Conservation (phyloP, 805 yeast species). For the Starmera dryadoides region DNA sequence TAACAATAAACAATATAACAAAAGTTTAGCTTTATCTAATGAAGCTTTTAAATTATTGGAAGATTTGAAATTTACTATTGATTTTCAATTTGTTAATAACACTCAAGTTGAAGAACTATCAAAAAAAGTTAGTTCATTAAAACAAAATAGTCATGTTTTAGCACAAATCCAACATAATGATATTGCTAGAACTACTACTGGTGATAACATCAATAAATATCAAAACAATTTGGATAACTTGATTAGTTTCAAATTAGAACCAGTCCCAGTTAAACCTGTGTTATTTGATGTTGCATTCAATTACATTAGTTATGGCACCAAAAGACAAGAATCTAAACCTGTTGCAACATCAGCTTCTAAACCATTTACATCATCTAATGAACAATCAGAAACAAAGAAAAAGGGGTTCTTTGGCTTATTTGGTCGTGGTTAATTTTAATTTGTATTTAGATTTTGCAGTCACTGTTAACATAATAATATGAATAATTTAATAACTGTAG, state of each 20-base stretch:
- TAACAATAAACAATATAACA: conserved; percentile 30
- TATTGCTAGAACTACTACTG: conserved; percentile 17
- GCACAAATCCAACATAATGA: conserved; percentile 35
- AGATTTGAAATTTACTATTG: conserved; percentile 11
- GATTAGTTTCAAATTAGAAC: conserved; percentile 29
- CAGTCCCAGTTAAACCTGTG: conserved; percentile 79
- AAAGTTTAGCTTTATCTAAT: conserved; percentile 39
- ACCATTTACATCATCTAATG: conserved; percentile 1
- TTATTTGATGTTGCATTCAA: conserved; percentile 87
- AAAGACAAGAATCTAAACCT: conserved; percentile 12
- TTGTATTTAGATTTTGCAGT: conserved; percentile 1
- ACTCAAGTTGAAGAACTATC: conserved; percentile 22
- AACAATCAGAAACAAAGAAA: conserved; percentile 33
- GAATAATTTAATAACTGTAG: too few relatives aligned
- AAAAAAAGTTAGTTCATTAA: conserved; percentile 8
- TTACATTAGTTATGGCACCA: conserved; percentile 50
- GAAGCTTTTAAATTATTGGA: conserved; percentile 22
- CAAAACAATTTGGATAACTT: conserved; percentile 18
- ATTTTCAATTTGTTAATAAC: conserved; percentile 29
- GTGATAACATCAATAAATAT: conserved; percentile 12
- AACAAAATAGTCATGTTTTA: conserved; percentile 34
- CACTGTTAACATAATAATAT: too few relatives aligned
- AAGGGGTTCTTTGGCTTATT: conserved; percentile 71
- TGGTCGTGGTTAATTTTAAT: conserved; percentile 35
- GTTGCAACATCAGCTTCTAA: conserved; percentile 9